Evolutionary conservation across 2,329 filamentous ascomycete species (phyloP), one percentile per base, ranked within the genome.

Genomic region (Sclerotinia minor): DNA sequence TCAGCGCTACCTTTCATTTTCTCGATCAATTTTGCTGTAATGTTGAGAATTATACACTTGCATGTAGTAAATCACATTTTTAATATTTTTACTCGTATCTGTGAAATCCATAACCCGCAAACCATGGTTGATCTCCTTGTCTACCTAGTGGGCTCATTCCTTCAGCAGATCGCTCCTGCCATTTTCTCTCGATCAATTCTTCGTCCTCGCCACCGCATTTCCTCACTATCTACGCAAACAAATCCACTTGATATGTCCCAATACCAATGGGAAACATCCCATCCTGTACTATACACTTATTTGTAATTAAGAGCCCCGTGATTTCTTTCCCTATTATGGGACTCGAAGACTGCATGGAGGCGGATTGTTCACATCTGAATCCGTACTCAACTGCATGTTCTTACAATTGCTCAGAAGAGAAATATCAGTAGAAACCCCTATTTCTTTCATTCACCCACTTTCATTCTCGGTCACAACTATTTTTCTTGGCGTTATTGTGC

Each of bases 21-120:
- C 79, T 81, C 5, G 89, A 87, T 75, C 82, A 81, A 13, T 84
- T 86, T 4, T 80, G 79, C 69, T 89, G 89, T 75, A 89, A 89
- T 72, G 81, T 89, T 61, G 87, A 86, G n/a, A 87, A 88, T 76
- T 89, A 89, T 73, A 85, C 87, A 19, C 79, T 90, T 66, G 87
- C 85, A 0, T 88, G 88, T 76, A 88, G 82, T 83, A 75, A 77
- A 80, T 74, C 11, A 26, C 11, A 32, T 59, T 0, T 7, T 15
- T 11, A 35, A 38, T 8, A 24, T 5, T 44, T 15, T 41, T 41
- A 41, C 38, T 45, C 44, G 11, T 21, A 8, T 7, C 32, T 8
- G 15, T 50, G 26, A 41, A 41, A 49, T 59, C 17, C 19, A 26
- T 19, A 13, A 29, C 19, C 3, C 47, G 11, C 13, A 29, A 29